phyloP scores from a whole-genome alignment of 192 early-diverging fungal species.

The Mortierella hygrophila region DNA sequence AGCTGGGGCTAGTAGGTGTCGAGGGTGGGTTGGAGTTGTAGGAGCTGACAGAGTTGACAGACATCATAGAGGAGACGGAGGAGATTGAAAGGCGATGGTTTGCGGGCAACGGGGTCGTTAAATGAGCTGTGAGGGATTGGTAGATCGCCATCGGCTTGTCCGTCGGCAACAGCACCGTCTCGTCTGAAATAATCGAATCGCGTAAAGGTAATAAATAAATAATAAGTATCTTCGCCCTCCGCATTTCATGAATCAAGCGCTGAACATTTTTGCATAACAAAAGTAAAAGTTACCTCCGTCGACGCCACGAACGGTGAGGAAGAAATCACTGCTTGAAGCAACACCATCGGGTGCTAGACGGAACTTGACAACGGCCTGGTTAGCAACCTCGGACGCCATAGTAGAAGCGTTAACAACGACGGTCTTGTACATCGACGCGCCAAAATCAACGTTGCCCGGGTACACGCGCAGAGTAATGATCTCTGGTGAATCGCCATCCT shows the following conservation, averaged over 20 bases:
- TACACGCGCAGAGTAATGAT: conserved; percentile 66
- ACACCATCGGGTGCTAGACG: conserved; percentile 62
- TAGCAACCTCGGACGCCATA: conserved; percentile 61
- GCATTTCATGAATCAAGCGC: background rate
- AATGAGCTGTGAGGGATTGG: conserved; percentile 62
- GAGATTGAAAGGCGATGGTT: conserved; percentile 58
- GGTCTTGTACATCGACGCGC: conserved; percentile 65
- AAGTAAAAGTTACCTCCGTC: conserved; percentile 59
- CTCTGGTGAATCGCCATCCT: conserved; percentile 39
- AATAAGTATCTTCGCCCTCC: background rate
- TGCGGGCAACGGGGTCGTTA: conserved; percentile 65
- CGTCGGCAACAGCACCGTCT: conserved; percentile 59
- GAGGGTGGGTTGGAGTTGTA: conserved; percentile 30
- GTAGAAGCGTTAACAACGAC: conserved; percentile 61
- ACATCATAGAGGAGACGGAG: conserved; percentile 58
- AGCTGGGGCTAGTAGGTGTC: conserved; percentile 46
- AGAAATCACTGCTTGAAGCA: conserved; percentile 58
- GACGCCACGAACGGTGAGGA: conserved; percentile 62
- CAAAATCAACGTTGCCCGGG: conserved; percentile 69
- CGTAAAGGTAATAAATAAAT: background rate
- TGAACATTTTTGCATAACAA: too few species aligned
- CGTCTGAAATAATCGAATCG: conserved; percentile 47
- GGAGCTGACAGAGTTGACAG: conserved; percentile 45
- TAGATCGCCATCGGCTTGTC: conserved; percentile 70
- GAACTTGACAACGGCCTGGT: conserved; percentile 66